Evolutionary conservation across 2,329 filamentous ascomycete species (phyloP), one percentile per base, ranked within the genome.

Genomic region (Ceratocystis harringtonii): DNA sequence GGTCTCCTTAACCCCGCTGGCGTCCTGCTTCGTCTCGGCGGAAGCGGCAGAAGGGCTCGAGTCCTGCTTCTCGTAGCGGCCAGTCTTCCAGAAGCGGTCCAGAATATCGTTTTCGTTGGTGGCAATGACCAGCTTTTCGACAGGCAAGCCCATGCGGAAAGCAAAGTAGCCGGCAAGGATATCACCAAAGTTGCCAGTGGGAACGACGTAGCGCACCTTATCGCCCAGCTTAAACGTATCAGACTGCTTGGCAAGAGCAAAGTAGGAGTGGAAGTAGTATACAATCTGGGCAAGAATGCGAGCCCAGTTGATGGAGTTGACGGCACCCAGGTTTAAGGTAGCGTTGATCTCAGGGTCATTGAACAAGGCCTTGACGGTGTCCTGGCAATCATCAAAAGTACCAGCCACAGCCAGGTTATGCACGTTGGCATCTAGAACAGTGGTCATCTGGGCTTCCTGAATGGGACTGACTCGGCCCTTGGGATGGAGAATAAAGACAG

Each of bases 81-180:
- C 90, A 0, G 87, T 89, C 77, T 88, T 87, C 89, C 90, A 96
- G 81, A 99, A 99, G 43, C 94, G 85, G 76, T 97, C 84, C 10
- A 99, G 83, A 68, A 97, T 97, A 72, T 97, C 94, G 77, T 99
- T 99, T 77, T 95, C 92, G 75, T 97, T 97, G 63, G 92, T 97
- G 0, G 92, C 90, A 66, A 96, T 87, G 71, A 96, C 85, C 41
- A 99, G 84, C 77, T 92, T 95, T 69, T 94, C 88, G 2, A 87
- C 80, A 2, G 92, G 92, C 2, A 97, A 81, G 65, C 91, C 92
- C 90, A 96, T 95, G 70, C 85, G 81, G 70, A 87, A 87, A 22
- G 92, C 92, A 72, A 97, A 96, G 78, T 92, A 97, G 62, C 92
- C 92, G 0, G 90, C 89, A 3, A 97, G 80, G 70, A 99, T 91